Conservation (phyloP, 768 basidiomycete species). For the Atractiella rhizophila region DNA sequence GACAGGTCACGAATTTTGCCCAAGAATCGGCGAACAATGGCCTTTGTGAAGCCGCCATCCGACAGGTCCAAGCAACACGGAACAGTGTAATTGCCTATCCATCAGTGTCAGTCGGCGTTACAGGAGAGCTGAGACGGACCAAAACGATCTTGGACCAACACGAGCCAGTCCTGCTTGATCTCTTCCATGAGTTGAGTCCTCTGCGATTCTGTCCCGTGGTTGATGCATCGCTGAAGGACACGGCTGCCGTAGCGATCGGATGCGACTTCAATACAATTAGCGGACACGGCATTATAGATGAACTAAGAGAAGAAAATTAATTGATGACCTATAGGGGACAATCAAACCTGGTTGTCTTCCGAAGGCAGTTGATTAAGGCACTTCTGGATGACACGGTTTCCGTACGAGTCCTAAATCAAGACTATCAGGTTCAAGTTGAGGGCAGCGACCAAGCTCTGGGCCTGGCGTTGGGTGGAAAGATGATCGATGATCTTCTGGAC, state of each 20-base stretch:
- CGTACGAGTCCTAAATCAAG: slow-evolving; percentile 86
- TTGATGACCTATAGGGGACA: too few species aligned
- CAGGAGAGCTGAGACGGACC: too few species aligned
- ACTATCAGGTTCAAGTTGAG: slow-evolving; percentile 94
- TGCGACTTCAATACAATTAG: slow-evolving; percentile 95
- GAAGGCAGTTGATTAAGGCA: slow-evolving; percentile 93
- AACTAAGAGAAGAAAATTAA: too few species aligned
- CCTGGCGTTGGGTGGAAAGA: slow-evolving; percentile 82
- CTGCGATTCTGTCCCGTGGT: slow-evolving; percentile 88
- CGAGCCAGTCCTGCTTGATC: slow-evolving; percentile 93
- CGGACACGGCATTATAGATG: slow-evolving; percentile 97
- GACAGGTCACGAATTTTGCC: slow-evolving; percentile 94
- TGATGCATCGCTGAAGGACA: slow-evolving; percentile 89
- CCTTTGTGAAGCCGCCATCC: slow-evolving; percentile 94
- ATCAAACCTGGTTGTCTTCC: slow-evolving; percentile 98
- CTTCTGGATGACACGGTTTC: slow-evolving; percentile 96
- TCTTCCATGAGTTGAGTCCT: slow-evolving; percentile 89
- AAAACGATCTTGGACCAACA: slow-evolving; percentile 35
- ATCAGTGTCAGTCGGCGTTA: too few species aligned
- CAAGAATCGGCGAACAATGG: slow-evolving; percentile 82
- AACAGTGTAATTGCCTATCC: slow-evolving; percentile 83
- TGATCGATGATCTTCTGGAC: slow-evolving; percentile 99
- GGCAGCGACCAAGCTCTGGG: slow-evolving; percentile 85
- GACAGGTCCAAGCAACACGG: slow-evolving; percentile 97
- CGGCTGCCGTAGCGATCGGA: slow-evolving; percentile 96